Conservation (phyloP, 441 rosid species). For the Croton laevigatus region DNA sequence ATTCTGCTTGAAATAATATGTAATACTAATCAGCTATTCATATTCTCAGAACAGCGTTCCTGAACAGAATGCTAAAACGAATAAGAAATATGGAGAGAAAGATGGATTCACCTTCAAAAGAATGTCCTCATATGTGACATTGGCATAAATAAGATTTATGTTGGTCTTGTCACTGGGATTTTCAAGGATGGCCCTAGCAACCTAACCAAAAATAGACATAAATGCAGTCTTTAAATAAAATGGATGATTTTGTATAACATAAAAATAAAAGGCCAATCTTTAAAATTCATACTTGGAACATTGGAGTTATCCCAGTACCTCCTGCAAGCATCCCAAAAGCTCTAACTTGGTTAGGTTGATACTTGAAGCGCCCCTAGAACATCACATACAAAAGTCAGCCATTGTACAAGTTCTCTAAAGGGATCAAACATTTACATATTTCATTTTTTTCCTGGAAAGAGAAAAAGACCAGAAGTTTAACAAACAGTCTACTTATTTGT, state of each 20-base stretch:
- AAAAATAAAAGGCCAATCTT: not conserved
- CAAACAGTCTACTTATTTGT: not conserved
- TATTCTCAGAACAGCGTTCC: no score
- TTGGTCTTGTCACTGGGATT: slow-evolving; percentile 74
- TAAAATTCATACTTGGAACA: slow-evolving; percentile 71
- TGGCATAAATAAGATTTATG: slow-evolving; percentile 80
- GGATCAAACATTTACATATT: not conserved
- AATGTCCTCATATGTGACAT: slow-evolving; percentile 77
- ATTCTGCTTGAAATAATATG: not conserved
- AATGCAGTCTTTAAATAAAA: slow-evolving; percentile 7
- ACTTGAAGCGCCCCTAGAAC: slow-evolving; percentile 80
- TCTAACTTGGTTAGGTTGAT: slow-evolving; percentile 76
- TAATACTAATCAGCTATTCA: not conserved
- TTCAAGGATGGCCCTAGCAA: slow-evolving; percentile 81
- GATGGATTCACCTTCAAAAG: slow-evolving; percentile 60
- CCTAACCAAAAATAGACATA: slow-evolving; percentile 36
- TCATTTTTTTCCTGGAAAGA: not conserved
- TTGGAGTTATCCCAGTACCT: slow-evolving; percentile 97
- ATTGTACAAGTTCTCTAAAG: not conserved
- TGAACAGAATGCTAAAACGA: not conserved
- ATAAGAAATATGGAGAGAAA: not conserved
- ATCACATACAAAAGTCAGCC: not conserved
- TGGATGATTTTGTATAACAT: not conserved
- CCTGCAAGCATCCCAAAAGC: slow-evolving; percentile 96
- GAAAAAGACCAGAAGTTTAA: not conserved